Base-by-base conservation (phyloP, 371 early-diverging fungal species). In the Apophysomyces trapeziformis region DNA sequence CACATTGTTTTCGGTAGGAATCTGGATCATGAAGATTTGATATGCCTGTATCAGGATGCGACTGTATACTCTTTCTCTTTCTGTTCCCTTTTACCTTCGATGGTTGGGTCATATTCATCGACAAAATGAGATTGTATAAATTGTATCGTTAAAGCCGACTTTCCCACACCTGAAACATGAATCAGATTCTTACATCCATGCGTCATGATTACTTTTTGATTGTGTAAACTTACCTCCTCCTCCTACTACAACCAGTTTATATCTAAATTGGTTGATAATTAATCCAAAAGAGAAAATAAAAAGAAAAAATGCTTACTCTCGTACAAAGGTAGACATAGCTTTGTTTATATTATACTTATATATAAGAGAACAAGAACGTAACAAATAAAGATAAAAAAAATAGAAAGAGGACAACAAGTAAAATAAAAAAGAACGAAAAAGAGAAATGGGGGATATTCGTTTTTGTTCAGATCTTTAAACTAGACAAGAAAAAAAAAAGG, bases 31-130 rank as follows among this genome's bases (percentile, higher is more conserved):
- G n/a, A 36, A 11, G 36, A 39, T 60, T 35, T 7, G 37, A 18
- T 26, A 26, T 26, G 2, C 32, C 32, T 26, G 32, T 26, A 26
- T 26, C 32, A 26, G 32, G 32, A 26, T 26, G 32, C 32, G 3
- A 64, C 8, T 50, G 36, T 7, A 9, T 44, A 21, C 37, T 60
- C 32, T 14, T 26, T 57, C 21, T 44, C 60, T 66, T 46, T 60
- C 60, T 39, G 12, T 50, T 54, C 13, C 26, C 13, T 45, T 39
- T 11, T 70, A 84, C 84, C 85, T 73, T 94, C 94, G 62, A 93
- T 94, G 0, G 94, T 94, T 26, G 94, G 94, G 66, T 93, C 94
- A 68, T 94, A 93, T 63, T 92, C 92, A 65, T 94, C 91, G 9
- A 89, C 87, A 68, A 94, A 94, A 36, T 89, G 89, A 2, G 89